A percentile compares a stretch with the other conserved stretches of the same genome.
Conservation (phyloP, 805 yeast species). For the Pichia thaimueangensis region DNA sequence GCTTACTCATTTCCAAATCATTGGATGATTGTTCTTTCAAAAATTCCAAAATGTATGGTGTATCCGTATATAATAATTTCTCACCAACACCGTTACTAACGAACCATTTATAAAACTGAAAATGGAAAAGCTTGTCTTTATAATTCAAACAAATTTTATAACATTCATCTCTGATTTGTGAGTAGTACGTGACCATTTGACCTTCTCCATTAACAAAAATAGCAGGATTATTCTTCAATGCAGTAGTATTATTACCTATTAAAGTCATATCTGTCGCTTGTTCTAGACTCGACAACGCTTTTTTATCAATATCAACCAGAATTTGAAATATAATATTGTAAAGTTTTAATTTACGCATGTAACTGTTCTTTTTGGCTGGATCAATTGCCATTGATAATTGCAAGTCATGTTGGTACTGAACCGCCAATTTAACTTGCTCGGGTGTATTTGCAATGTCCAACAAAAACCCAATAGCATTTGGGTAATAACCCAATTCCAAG, state of each 20-base stretch:
- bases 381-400: conserved; percentile 26
- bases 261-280: conserved; percentile 19
- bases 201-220: conserved; percentile 28
- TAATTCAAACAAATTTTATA: conserved; percentile 69
- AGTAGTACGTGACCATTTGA: conserved; percentile 40
- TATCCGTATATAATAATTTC: conserved; percentile 69
- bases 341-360: conserved; percentile 47
- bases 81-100: conserved; percentile 71
- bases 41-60: conserved; percentile 74
- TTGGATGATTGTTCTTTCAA: conserved; percentile 59
- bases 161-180: conserved; percentile 60
- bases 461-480: conserved; percentile 81
- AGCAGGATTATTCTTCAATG: conserved; percentile 7
- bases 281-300: conserved; percentile 41
- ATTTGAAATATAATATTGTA: conserved; percentile 73
- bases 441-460: conserved; percentile 66
- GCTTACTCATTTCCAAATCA: conserved; percentile 67
- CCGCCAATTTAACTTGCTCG: conserved; percentile 55
- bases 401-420: conserved; percentile 44
- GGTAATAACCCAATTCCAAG: conserved; percentile 68
- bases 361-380: conserved; percentile 46
- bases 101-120: conserved; percentile 89
- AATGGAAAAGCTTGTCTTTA: conserved; percentile 82
- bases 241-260: conserved; percentile 8
- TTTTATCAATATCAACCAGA: conserved; percentile 62